Conservation (phyloP, 2,329 filamentous ascomycete species). For the Graphilbum sp. region DNA sequence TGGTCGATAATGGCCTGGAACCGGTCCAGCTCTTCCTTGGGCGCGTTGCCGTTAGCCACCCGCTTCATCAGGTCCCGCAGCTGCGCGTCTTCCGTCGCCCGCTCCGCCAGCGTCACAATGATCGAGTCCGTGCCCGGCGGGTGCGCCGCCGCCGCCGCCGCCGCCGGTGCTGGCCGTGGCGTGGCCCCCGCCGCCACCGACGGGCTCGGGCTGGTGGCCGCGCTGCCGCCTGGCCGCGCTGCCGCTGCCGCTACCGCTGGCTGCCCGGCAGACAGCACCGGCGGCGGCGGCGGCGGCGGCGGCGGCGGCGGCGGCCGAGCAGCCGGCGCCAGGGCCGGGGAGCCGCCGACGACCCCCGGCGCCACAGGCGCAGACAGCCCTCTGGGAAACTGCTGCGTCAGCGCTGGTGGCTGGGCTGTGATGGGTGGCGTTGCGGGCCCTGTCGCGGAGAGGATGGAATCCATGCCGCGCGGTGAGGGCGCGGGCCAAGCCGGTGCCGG, state of each 20-base stretch:
- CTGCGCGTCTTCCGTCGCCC: constrained; percentile 55
- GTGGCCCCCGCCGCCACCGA: constrained; percentile 7
- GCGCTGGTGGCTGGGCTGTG: background rate
- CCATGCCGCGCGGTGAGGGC: constrained; percentile 15
- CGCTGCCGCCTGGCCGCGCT: too few relatives aligned
- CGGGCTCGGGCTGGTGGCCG: background rate
- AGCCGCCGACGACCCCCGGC: too few relatives aligned
- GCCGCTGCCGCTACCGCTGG: constrained; percentile 5
- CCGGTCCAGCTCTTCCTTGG: constrained; percentile 51
- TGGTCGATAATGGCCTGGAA: constrained; percentile 74
- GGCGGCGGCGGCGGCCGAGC: too few relatives aligned
- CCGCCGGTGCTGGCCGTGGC: constrained; percentile 2
- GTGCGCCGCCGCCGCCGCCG: constrained; percentile 7
- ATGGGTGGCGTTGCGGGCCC: constrained; percentile 4
- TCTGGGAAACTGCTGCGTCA: background rate
- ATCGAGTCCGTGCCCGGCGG: constrained; percentile 47
- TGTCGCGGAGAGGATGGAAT: constrained; percentile 12
- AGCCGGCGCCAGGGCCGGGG: too few relatives aligned
- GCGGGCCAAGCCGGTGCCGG: constrained; percentile 7
- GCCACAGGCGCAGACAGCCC: background rate
- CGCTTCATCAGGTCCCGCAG: constrained; percentile 70
- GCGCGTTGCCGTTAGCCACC: constrained; percentile 60
- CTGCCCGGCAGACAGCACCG: constrained; percentile 1
- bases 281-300: background rate
- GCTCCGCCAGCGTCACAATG: constrained; percentile 62